Base-by-base conservation (phyloP, 2,329 filamentous ascomycete genomes). In the Colletotrichum sidae region DNA sequence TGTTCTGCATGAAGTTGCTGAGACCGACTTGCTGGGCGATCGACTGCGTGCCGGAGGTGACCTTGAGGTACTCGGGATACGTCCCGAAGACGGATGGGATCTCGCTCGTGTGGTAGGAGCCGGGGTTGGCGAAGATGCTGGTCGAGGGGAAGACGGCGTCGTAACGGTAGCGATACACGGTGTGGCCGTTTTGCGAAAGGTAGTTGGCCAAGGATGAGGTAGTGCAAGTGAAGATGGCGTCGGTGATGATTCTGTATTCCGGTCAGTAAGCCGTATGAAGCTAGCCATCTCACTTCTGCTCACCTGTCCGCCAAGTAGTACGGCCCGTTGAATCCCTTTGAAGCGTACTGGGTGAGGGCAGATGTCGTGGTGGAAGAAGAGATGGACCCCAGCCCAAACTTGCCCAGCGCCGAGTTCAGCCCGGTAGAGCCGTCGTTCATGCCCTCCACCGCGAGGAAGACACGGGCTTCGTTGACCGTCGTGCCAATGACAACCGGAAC, bases 51-150 rank as follows among this genome's bases (percentile, higher is more conserved):
- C 50, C 61, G n/a, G 38, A 55, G 25, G 25, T 25, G 25, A 5
- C 25, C 38, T 60, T 56, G 38, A 15, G 44, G 35, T 65, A 67
- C 17, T 34, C 17, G 4, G 37, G 15, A 42, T 65, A 65, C 1
- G 65, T 67, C 8, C 65, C 65, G n/a, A 65, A 65, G 4, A 61
- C 65, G 12, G 62, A 60, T 25, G 61, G 61, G 33, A 67, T 67
- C 6, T 67, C 65, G 46, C 47, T 51, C 2, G 65, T 65, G 61
- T 67, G 65, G 17, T 65, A 67, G 8, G 65, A 45, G 12, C 61
- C 65, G 7, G 62, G 25, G 34, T 67, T 67, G 44, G 33, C n/a
- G 6, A 67, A 60, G 47, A 65, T 60, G 42, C 44, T 15, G 6
- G 63, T 66, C 1, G 61, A 65, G 2, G 65, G 11, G 41, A 65